Evolutionary conservation across 257 asterid genomes (phyloP), one percentile per base, ranked within the genome.

Genomic region (Coffea canephora): DNA sequence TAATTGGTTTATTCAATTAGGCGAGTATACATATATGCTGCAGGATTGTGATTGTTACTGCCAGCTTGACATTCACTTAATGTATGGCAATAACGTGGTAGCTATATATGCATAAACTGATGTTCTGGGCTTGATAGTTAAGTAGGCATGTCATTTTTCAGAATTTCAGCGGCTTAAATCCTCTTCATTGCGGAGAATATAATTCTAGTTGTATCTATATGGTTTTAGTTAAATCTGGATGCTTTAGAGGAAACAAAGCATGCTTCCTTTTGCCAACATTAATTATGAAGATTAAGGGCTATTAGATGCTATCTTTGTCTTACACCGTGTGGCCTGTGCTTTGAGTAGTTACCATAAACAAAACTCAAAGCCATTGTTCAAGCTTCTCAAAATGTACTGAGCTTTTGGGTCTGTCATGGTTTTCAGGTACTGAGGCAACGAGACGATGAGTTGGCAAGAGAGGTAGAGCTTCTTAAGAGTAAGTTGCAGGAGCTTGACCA

Each of bases 401-500:
- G 43, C 36, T 71, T 71, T 49, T 62, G 64, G 41, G 72, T 9
- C 18, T 78, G 76, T 43, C 74, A 6, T 78, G 77, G 66, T 31
- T 77, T 78, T 59, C 79, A 88, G 91, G 82, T n/a, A 69, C 15
- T 86, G 83, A 80, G 88, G 71, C 84, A 72, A 77, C 83, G 86
- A 46, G 88, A 86, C 18, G 89, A 86, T 31, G 88, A 83, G 70
- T 64, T 88, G 78, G 82, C 78, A 16, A 78, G 77, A 78, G 89
- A 88, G 77, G 76, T 88, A 15, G 85, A 82, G 77, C 59, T 50
- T 55, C 84, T 88, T 8, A 86, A 65, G 82, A 81, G 48, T 55
- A 82, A 86, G 84, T 55, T 84, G 64, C 79, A 86, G 78, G 91
- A 86, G 77, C 61, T 88, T 55, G 91, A 88, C 54, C 83, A 80